Conservation (phyloP, 768 basidiomycete species). For the Suillus placidus region DNA sequence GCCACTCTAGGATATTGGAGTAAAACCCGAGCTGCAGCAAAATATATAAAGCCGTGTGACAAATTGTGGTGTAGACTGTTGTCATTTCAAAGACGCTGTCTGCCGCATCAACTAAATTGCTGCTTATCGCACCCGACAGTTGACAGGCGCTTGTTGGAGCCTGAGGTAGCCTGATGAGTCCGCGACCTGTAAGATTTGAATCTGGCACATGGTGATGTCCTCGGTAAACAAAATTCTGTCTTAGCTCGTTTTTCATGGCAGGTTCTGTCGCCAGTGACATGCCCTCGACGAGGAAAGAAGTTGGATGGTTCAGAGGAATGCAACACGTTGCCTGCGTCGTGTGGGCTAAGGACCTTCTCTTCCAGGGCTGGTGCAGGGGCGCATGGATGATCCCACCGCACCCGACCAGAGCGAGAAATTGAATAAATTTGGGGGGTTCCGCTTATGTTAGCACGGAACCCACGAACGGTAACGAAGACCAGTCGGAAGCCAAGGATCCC, state of each 20-base stretch:
- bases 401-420: neutral
- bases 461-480: constrained; percentile 14
- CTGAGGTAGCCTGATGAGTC: too few relatives aligned
- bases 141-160: neutral
- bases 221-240: neutral
- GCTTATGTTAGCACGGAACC: constrained; percentile 22
- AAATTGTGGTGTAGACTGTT: constrained; percentile 3
- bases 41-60: neutral
- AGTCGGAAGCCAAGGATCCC: constrained; percentile 4
- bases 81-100: neutral
- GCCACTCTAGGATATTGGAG: neutral
- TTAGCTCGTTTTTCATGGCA: constrained; percentile 7
- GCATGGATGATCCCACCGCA: constrained; percentile 5
- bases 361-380: constrained; percentile 9
- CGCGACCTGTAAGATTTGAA: neutral
- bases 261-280: constrained; percentile 11
- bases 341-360: constrained; percentile 1
- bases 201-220: neutral
- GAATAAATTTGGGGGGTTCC: constrained; percentile 13
- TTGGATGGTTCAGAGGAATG: constrained; percentile 3
- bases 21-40: neutral
- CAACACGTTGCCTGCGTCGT: neutral
- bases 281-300: constrained; percentile 9
- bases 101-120: constrained; percentile 3
- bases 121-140: constrained; percentile 9